These are phyloP conservation scores for Salix viminalis DNA, from an alignment of 345 rosid genomes.

Conservation along the genomic window DNA sequence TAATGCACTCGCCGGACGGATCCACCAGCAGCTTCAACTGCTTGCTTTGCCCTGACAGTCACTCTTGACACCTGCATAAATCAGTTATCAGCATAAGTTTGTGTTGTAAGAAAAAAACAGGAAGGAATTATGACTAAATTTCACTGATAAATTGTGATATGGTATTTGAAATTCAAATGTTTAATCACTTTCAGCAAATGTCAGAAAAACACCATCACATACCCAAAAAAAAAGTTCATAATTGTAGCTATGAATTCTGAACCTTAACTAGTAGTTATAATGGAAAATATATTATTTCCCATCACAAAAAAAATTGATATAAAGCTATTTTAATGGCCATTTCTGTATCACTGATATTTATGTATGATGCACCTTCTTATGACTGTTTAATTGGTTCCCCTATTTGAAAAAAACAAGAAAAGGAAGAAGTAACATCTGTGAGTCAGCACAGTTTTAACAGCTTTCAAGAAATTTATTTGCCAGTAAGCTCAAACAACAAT, in stretches of 20 bases:
- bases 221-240: background rate
- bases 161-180: background rate
- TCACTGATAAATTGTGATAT: background rate
- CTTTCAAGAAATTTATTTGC: background rate
- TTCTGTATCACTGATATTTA: background rate
- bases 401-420: background rate
- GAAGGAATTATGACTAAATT: background rate
- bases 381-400: background rate
- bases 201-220: background rate
- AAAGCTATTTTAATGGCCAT: background rate
- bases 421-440: background rate
- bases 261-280: background rate
- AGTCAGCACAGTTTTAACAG: background rate
- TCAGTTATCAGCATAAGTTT: background rate
- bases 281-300: background rate
- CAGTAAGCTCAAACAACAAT: background rate
- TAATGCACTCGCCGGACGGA: constrained; percentile 84
- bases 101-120: background rate
- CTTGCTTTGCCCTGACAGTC: constrained; percentile 82
- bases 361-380: background rate
- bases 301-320: background rate
- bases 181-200: background rate
- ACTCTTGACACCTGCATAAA: constrained; percentile 71
- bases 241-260: background rate
- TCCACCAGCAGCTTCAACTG: constrained; percentile 90